Evolutionary conservation across 208 protist genomes (phyloP).

Genomic region (Acanthamoeba healyi): DNA sequence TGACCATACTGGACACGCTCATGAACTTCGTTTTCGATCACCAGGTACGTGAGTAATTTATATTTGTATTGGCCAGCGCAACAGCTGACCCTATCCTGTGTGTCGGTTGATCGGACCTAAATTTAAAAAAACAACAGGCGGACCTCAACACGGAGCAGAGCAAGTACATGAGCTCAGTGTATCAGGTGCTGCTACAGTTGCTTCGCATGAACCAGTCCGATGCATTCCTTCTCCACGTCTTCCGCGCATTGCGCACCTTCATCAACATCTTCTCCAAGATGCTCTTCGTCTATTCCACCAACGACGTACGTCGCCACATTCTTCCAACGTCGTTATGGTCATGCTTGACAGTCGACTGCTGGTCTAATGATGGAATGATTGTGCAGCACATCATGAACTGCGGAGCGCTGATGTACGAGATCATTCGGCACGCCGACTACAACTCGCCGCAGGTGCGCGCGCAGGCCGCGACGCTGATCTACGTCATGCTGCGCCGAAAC

Average conservation of each 20-base stretch:
- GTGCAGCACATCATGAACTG: conserved; percentile 57
- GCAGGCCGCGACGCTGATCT: conserved; percentile 27
- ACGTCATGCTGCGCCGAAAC: conserved; percentile 71
- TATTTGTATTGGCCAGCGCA: too few relatives aligned
- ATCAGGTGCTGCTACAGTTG: conserved; percentile 17
- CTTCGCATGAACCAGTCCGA: conserved; percentile 64
- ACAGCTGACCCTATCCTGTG: too few relatives aligned
- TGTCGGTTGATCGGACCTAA: too few relatives aligned
- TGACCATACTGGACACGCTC: conserved; percentile 25
- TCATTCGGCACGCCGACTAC: conserved; percentile 48
- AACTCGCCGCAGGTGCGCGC: neutral
- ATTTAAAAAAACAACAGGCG: neutral
- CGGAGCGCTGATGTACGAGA: conserved; percentile 65
- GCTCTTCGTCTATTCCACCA: conserved; percentile 45
- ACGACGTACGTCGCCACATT: conserved; percentile 1
- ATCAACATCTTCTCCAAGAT: conserved; percentile 69
- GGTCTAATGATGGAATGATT: too few relatives aligned
- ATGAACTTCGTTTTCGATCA: conserved; percentile 51
- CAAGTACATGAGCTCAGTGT: neutral
- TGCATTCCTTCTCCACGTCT: conserved; percentile 26
- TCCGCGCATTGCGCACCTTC: neutral
- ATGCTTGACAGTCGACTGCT: too few relatives aligned
- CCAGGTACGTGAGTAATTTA: neutral
- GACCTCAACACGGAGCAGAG: conserved; percentile 57
- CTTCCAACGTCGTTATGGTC: neutral